A percentile compares a stretch with the other conserved stretches of the same genome.
Conservation (phyloP, 345 rosid species). For the Pistacia vera region DNA sequence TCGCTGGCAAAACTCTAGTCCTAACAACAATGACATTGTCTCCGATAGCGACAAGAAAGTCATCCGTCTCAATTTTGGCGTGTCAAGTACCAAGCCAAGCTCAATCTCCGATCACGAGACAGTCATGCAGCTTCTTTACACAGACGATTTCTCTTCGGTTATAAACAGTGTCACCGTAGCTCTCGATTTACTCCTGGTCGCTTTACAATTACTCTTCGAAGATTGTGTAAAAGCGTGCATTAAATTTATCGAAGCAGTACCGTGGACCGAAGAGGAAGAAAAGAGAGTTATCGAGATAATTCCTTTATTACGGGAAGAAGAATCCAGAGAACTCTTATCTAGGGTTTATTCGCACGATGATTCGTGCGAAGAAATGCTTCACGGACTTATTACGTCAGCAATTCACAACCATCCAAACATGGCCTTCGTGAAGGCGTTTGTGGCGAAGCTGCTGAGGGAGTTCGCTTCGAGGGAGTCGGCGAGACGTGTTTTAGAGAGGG, state of each 20-base stretch:
- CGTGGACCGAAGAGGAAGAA: slow-evolving; percentile 79
- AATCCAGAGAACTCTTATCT: slow-evolving; percentile 58
- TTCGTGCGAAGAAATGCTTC: slow-evolving; percentile 63
- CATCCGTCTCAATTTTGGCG: slow-evolving; percentile 31
- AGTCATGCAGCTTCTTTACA: slow-evolving; percentile 60
- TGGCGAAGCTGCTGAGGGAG: slow-evolving; percentile 64
- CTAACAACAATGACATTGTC: slow-evolving; percentile 1
- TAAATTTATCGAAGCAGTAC: slow-evolving; percentile 60
- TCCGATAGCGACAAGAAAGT: slow-evolving; percentile 1
- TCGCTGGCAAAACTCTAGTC: slow-evolving; percentile 45
- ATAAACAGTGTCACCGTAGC: slow-evolving; percentile 48
- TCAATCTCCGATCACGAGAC: slow-evolving; percentile 40
- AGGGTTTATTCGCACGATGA: slow-evolving; percentile 40
- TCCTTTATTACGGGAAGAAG: slow-evolving; percentile 49
- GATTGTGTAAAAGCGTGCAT: slow-evolving; percentile 55
- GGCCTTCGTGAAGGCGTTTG: slow-evolving; percentile 69
- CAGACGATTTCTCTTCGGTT: slow-evolving; percentile 36
- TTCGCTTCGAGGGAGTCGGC: slow-evolving; percentile 53
- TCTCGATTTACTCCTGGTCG: slow-evolving; percentile 60
- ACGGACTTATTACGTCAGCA: slow-evolving; percentile 52
- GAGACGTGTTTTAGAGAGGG: slow-evolving; percentile 57
- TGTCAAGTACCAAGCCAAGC: slow-evolving; percentile 24
- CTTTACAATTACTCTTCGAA: slow-evolving; percentile 61
- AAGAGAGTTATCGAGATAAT: slow-evolving; percentile 43
- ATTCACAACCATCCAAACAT: slow-evolving; percentile 48